These are phyloP conservation scores for Pelagophyceae sp. DNA, from an alignment of 352 stramenopile genomes.

Conservation along the genomic window DNA sequence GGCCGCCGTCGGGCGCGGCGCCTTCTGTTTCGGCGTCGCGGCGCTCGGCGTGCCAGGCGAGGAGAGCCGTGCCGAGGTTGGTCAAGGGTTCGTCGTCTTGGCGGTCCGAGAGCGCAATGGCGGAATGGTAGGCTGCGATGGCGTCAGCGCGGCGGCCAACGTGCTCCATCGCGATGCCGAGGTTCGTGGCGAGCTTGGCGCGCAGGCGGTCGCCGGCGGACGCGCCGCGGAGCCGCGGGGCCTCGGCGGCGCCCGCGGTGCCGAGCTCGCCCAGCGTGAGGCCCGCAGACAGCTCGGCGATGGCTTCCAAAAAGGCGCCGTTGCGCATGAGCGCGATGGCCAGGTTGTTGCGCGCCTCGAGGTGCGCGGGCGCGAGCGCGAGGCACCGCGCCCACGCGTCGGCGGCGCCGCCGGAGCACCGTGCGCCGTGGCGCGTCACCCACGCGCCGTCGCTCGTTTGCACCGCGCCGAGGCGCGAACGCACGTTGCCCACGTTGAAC, in stretches of 20 bases:
- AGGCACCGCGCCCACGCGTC: neutral
- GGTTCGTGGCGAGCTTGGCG: constrained; percentile 3
- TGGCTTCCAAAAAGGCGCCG: neutral
- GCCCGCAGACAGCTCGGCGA: neutral
- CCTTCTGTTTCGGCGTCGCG: no score
- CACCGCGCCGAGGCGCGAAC: neutral
- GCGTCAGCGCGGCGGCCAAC: neutral
- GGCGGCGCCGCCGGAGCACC: neutral
- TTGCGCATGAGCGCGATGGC: neutral
- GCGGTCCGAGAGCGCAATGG: neutral
- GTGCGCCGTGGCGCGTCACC: neutral
- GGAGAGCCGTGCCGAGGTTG: constrained; percentile 5
- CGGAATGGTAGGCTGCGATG: neutral
- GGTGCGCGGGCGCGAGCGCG: neutral
- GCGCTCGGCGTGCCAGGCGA: neutral
- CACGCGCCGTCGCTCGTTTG: neutral
- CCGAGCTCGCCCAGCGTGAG: neutral
- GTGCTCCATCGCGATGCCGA: constrained; percentile 11
- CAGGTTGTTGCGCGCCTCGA: constrained; percentile 3
- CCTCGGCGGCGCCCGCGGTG: neutral
- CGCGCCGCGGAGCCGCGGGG: no score
- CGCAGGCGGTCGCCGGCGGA: no score
- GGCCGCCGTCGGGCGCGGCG: neutral
- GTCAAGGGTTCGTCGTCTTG: neutral
- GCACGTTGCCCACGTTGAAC: constrained; percentile 5